A percentile compares a stretch with the other conserved stretches of the same genome.
These are phyloP conservation scores for Heritiera fomes DNA, from an alignment of 345 rosid species.

Conservation along the genomic window DNA sequence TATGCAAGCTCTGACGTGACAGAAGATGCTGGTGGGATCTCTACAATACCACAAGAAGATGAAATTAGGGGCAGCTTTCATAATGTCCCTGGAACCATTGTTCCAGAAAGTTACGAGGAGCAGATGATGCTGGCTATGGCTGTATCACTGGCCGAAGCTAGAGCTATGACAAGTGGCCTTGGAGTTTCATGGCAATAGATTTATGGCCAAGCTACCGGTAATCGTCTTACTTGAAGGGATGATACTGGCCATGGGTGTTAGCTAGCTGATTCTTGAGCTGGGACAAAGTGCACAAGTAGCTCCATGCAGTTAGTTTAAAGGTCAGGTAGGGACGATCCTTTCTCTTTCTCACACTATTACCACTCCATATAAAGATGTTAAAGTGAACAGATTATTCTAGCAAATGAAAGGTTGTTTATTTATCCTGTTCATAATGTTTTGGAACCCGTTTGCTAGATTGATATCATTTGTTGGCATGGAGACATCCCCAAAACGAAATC, in stretches of 20 bases:
- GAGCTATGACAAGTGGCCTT: conserved; percentile 48
- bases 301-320: conserved; percentile 15
- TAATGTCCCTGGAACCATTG: conserved; percentile 46
- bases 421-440: conserved; percentile 26
- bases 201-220: conserved; percentile 16
- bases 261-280: conserved; percentile 23
- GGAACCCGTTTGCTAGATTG: conserved; percentile 6
- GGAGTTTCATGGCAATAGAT: conserved; percentile 73
- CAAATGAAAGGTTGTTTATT: conserved; percentile 36
- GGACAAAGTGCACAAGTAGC: conserved; percentile 23
- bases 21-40: conserved; percentile 44
- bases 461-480: conserved; percentile 12
- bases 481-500: not conserved
- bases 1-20: conserved; percentile 61
- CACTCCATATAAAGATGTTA: conserved; percentile 26
- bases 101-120: conserved; percentile 91
- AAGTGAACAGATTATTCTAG: conserved; percentile 23
- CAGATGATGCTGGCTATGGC: conserved; percentile 98
- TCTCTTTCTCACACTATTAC: conserved; percentile 14
- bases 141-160: conserved; percentile 87
- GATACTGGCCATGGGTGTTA: conserved; percentile 23
- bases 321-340: conserved; percentile 27
- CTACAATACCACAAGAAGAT: conserved; percentile 40
- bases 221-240: conserved; percentile 16
- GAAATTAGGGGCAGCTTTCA: conserved; percentile 39